Base-by-base conservation (phyloP, 169 alveolate genomes). In the Perkinsus olseni region DNA sequence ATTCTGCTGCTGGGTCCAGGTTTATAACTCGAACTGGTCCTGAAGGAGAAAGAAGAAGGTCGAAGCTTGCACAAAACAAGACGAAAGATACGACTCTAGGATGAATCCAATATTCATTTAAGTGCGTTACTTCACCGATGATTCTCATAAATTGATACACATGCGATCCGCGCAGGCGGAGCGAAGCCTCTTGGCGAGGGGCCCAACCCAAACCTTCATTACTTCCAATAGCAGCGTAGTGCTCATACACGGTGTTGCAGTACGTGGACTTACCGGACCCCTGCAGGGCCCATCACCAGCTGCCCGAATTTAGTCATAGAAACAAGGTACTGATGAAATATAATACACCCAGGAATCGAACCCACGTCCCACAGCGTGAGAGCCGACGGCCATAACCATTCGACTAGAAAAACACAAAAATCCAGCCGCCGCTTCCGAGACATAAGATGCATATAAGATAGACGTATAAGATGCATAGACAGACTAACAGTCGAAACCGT, bases 1-100 rank as follows among this genome's bases (percentile, higher is more conserved):
- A 74, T 62, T 98, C 99, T 20, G 99, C 98, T 40, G 99, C 99
- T 11, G 99, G 99, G 82, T 98, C 99, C 92, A 98, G 95, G 94
- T 97, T 98, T 28, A 97, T 95, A 0, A 97, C 97, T 91, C 96
- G 95, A 39, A 97, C 95, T 37, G 93, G 95, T 93, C 82, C 82
- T 62, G 82, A 62, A 24, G 34, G 13, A 1, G 10, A 62, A 4
- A 17, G 62, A 45, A 10, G 62, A 6, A 45, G 6, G 24, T 21
- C 0, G 31, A 62, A 24, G 8, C 10, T 62, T 13, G 37, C 82
- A 62, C 28, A 62, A 62, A 28, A 28, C 8, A 13, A 17, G 62
- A 17, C 62, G 17, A 40, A 40, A 40, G 50, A 40, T 40, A 40
- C 11, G n/a, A n/a, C n/a, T n/a, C n/a, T n/a, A n/a, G n/a, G n/a